Evolutionary conservation across 169 alveolate species (phyloP).

Genomic region (Fabrea salina): DNA sequence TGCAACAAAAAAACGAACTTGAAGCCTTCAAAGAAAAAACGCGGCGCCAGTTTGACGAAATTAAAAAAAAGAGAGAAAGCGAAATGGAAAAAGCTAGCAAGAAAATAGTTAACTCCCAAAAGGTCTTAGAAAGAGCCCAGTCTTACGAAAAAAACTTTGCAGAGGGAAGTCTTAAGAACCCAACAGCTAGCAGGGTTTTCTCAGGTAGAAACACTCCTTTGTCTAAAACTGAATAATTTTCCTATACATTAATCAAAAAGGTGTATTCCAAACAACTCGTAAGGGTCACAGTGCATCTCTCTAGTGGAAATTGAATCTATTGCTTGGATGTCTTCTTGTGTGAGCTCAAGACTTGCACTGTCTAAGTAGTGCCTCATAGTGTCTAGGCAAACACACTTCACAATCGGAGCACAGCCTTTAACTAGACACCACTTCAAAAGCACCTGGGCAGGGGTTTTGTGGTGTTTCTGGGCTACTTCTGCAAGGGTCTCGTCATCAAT

Average conservation of each 20-base stretch:
- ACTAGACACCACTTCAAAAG: slow-evolving; percentile 47
- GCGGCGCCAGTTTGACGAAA: too few relatives aligned
- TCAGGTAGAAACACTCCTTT: too few relatives aligned
- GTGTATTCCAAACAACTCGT: slow-evolving; percentile 1
- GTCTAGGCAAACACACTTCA: slow-evolving; percentile 32
- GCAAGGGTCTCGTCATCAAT: slow-evolving; percentile 27
- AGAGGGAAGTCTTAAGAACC: too few relatives aligned
- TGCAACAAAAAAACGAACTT: too few relatives aligned
- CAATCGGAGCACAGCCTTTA: slow-evolving; percentile 44
- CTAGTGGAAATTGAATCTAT: slow-evolving; percentile 22
- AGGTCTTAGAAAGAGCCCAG: too few relatives aligned
- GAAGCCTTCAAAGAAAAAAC: too few relatives aligned
- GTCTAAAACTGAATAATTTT: too few relatives aligned
- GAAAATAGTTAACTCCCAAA: too few relatives aligned
- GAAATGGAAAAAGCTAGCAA: too few relatives aligned
- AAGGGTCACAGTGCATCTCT: slow-evolving; percentile 9
- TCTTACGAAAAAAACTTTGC: too few relatives aligned
- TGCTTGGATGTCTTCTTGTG: slow-evolving; percentile 38
- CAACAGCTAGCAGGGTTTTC: too few relatives aligned
- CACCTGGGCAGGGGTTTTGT: slow-evolving; percentile 45
- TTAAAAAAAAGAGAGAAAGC: too few relatives aligned
- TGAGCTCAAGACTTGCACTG: slow-evolving; percentile 31
- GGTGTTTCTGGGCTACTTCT: slow-evolving; percentile 38
- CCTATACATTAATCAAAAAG: not conserved
- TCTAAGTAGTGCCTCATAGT: slow-evolving; percentile 52